Percentiles rank a stretch among this genome's conserved stretches.
Evolutionary conservation across 495 filamentous ascomycete species (phyloP).

Genomic region (Aspergillus hancockii): DNA sequence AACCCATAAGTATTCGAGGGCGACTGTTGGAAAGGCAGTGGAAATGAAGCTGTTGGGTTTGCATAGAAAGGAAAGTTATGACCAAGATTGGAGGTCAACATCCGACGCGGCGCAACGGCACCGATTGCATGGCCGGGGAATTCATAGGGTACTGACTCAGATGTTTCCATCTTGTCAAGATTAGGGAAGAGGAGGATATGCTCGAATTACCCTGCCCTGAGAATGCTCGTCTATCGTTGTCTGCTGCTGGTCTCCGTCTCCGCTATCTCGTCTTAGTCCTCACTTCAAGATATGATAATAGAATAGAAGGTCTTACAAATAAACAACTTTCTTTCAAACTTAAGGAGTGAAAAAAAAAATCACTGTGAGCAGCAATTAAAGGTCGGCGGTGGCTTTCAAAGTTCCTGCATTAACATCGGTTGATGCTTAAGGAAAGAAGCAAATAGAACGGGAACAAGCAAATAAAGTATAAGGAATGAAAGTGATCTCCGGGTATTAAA

Average conservation of each 20-base stretch:
- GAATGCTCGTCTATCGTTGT: conserved; percentile 2
- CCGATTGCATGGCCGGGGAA: conserved; percentile 43
- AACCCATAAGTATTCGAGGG: conserved; percentile 36
- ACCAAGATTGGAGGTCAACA: conserved; percentile 36
- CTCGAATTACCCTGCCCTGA: not conserved
- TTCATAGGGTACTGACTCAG: conserved; percentile 46
- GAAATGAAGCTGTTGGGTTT: conserved; percentile 38
- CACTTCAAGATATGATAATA: not conserved
- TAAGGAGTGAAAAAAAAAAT: not conserved
- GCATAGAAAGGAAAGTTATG: conserved; percentile 43
- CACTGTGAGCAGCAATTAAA: not conserved
- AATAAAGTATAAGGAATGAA: conserved; percentile 21
- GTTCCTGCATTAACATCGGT: conserved; percentile 13
- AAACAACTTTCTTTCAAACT: not conserved
- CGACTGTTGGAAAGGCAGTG: conserved; percentile 41
- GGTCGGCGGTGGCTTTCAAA: conserved; percentile 9
- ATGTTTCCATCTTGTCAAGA: conserved; percentile 39
- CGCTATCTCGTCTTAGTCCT: not conserved
- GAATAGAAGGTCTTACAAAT: not conserved
- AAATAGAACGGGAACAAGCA: conserved; percentile 20
- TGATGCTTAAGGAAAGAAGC: conserved; percentile 18
- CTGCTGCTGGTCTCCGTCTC: not conserved
- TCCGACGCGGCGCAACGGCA: conserved; percentile 38
- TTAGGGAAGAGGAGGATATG: not conserved
- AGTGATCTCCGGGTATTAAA: conserved; percentile 16